Conservation (phyloP, 202 grass and related monocot genomes). For the Sporobolus alterniflorus region DNA sequence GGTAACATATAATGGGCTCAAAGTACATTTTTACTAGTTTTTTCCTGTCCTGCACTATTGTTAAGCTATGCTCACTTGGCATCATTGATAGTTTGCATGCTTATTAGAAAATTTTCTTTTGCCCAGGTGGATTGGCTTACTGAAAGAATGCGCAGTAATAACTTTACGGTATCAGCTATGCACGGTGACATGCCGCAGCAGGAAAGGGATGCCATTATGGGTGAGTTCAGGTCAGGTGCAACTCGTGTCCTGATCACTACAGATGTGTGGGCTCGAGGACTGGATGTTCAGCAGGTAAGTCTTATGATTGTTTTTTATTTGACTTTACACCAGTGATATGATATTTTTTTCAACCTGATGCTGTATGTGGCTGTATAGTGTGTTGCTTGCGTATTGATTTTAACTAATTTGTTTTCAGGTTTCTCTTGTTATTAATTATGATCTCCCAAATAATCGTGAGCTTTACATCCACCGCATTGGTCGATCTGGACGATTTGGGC, state of each 20-base stretch:
- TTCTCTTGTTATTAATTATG: constrained; percentile 98
- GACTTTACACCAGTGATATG: neutral
- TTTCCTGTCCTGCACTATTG: neutral
- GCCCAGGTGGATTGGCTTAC: constrained; percentile 91
- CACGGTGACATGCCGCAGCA: constrained; percentile 98
- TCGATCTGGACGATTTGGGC: constrained; percentile 93
- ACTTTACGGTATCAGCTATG: constrained; percentile 94
- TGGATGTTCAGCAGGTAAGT: constrained; percentile 95
- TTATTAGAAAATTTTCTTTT: constrained; percentile 28
- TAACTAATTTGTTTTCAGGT: constrained; percentile 54
- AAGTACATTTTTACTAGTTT: neutral
- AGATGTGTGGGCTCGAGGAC: constrained; percentile 88
- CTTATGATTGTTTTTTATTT: neutral
- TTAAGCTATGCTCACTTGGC: neutral
- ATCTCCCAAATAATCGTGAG: constrained; percentile 98
- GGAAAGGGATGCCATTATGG: constrained; percentile 94
- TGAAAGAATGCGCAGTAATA: constrained; percentile 94
- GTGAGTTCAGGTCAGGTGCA: constrained; percentile 71
- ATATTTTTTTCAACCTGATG: neutral
- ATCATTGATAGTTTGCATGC: constrained; percentile 3
- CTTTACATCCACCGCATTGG: constrained; percentile 99
- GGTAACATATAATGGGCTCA: constrained; percentile 35
- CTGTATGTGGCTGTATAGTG: neutral
- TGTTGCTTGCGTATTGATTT: neutral
- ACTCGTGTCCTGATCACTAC: constrained; percentile 93